A percentile compares a stretch with the other conserved stretches of the same genome.
phyloP scores from a whole-genome alignment of 2,329 filamentous ascomycete species.

The Sporothrix luriei region DNA sequence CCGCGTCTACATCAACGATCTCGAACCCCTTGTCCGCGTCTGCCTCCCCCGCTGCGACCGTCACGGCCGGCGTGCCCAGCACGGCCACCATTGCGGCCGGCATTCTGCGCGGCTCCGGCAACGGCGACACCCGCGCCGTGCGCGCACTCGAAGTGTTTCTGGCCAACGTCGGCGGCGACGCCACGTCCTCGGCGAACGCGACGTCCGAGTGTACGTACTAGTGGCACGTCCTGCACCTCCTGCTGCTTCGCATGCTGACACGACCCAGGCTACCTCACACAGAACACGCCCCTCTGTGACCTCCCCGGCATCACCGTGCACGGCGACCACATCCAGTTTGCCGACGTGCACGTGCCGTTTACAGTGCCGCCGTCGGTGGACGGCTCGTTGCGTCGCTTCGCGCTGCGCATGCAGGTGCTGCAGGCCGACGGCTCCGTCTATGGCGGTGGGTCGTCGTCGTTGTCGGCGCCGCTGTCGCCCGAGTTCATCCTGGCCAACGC shows the following conservation, averaged over 20 bases:
- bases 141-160: conserved; percentile 28
- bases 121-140: conserved; percentile 23
- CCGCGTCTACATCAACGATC: neutral
- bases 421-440: conserved; percentile 25
- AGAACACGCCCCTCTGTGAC: conserved; percentile 23
- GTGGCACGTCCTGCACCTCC: too few species aligned
- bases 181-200: neutral
- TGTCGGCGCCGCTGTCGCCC: neutral
- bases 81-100: conserved; percentile 25
- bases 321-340: conserved; percentile 20
- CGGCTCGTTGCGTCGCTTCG: neutral
- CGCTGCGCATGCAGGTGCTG: conserved; percentile 25
- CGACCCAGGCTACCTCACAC: conserved; percentile 18
- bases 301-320: conserved; percentile 22
- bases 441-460: neutral
- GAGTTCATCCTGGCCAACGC: conserved; percentile 10
- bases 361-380: conserved; percentile 12
- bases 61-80: conserved; percentile 3
- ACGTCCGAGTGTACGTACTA: conserved; percentile 18
- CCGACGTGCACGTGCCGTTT: conserved; percentile 8
- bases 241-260: neutral
- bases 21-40: neutral
- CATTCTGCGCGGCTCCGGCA: neutral
- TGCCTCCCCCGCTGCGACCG: conserved; percentile 8
- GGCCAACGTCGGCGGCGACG: conserved; percentile 4